Conservation (phyloP, 768 basidiomycete species). For the Chiua virens region DNA sequence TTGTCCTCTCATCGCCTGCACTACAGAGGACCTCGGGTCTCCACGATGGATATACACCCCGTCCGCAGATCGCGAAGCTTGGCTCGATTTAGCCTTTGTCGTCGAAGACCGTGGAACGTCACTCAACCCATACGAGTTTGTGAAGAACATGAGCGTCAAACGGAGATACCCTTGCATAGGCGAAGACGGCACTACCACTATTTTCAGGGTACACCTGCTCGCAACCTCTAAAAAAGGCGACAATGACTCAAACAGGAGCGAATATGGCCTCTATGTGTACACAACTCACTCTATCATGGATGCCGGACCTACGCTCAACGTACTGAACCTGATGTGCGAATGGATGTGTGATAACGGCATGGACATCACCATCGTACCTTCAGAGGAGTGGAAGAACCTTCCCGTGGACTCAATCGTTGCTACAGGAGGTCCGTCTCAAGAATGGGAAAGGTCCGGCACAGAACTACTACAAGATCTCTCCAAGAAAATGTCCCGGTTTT, state of each 20-base stretch:
- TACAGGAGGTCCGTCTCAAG: constrained; percentile 18
- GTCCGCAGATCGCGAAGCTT: constrained; percentile 19
- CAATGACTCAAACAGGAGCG: background rate
- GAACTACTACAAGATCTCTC: constrained; percentile 13
- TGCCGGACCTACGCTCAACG: constrained; percentile 21
- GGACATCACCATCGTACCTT: constrained; percentile 9
- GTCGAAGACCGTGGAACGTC: constrained; percentile 13
- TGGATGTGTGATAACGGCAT: constrained; percentile 21
- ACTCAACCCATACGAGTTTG: constrained; percentile 16
- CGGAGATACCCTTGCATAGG: constrained; percentile 17
- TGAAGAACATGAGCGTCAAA: constrained; percentile 14
- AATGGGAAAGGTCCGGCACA: constrained; percentile 17
- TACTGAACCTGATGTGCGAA: constrained; percentile 20
- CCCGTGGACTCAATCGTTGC: constrained; percentile 26
- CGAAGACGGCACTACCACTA: background rate
- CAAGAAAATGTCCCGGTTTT: constrained; percentile 1
- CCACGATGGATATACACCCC: constrained; percentile 24
- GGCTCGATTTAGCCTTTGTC: constrained; percentile 22
- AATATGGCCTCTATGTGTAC: constrained; percentile 26
- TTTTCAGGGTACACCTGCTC: constrained; percentile 12
- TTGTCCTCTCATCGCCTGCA: constrained; percentile 19
- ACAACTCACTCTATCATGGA: constrained; percentile 22
- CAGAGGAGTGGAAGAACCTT: constrained; percentile 26
- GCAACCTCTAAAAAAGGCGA: constrained; percentile 5
- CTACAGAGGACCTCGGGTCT: constrained; percentile 8